A percentile compares a stretch with the other conserved stretches of the same genome.
Evolutionary conservation across 2,329 filamentous ascomycete species (phyloP).

Genomic region (Pseudogymnoascus sp.): DNA sequence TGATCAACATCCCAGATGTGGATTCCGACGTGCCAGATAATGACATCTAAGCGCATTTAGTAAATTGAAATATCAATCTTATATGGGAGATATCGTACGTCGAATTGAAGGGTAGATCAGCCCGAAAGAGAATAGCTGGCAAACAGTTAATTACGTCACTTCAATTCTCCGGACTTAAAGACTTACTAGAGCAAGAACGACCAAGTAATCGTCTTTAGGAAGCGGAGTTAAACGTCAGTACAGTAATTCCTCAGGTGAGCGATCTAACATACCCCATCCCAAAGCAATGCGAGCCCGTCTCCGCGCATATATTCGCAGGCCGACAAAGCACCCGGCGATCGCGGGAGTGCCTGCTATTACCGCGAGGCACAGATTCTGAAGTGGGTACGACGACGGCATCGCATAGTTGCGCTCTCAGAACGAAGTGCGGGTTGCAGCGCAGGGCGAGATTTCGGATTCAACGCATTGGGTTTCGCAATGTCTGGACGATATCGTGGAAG

Average conservation of each 20-base stretch:
- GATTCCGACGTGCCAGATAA: slow-evolving; percentile 5
- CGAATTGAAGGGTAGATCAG: slow-evolving; percentile 3
- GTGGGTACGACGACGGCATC: slow-evolving; percentile 3
- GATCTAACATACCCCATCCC: background rate
- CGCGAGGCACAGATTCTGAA: slow-evolving; percentile 1
- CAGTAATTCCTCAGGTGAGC: background rate
- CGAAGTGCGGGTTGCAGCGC: background rate
- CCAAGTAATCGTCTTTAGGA: background rate
- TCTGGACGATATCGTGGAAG: slow-evolving; percentile 4
- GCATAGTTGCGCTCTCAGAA: slow-evolving; percentile 4
- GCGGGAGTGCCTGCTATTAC: slow-evolving; percentile 1
- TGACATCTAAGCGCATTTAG: slow-evolving; percentile 1
- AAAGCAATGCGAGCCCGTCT: slow-evolving; percentile 6
- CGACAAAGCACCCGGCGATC: background rate
- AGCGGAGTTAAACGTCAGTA: background rate
- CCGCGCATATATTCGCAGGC: background rate
- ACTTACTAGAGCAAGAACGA: background rate
- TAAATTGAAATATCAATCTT: background rate
- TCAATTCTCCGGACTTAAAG: background rate
- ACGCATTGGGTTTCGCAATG: background rate
- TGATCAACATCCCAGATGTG: slow-evolving; percentile 1
- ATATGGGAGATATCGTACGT: background rate
- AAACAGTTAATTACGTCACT: background rate
- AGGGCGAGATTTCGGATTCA: background rate
- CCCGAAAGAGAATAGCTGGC: background rate